Base-by-base conservation (phyloP, 192 early-diverging fungal genomes). In the Jimgerdemannia flammicorona region DNA sequence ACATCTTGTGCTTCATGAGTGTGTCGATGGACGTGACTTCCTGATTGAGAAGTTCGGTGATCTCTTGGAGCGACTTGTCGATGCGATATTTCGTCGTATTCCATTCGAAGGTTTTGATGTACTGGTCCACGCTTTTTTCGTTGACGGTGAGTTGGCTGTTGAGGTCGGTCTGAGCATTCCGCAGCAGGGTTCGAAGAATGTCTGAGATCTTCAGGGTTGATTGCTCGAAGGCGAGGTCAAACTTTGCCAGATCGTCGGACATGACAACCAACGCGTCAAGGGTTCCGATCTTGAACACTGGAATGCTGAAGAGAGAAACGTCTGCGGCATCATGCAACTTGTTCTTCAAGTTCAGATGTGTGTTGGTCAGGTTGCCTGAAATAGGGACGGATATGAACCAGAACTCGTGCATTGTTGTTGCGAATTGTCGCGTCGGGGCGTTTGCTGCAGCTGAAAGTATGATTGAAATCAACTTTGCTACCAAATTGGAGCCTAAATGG, bases 251-350 rank as follows among this genome's bases (percentile, higher is more conserved):
- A 77, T 99, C 97, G 80, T 99, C 98, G 11, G 97, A 98, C 40
- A 99, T 87, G 29, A 96, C 77, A 19, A 99, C 94, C 17, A 99
- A 89, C 1, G 91, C 88, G 81, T 99, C 97, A 64, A 99, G 87
- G 39, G 97, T 99, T 64, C 97, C 97, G 79, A 97, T 94, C 95
- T 96, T 96, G 81, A 99, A 96, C 73, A 95, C 93, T 19, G 98
- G 98, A 72, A 98, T 85, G 66, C 81, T 76, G 78, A 98, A 94
- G 44, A 91, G 90, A 74, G 89, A 88, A n/a, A 96, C 82, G 67
- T 97, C 95, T n/a, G 93, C 90, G 75, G 87, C 85, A 75, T 93
- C 94, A 7, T 86, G 72, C 39, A 96, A 78, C 75, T 93, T 94
- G 64, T 89, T 88, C 79, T 90, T 92, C 65, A 96, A 86, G 71